Base-by-base conservation (phyloP, 805 yeast genomes). In the Sugiyamaella smithiae region DNA sequence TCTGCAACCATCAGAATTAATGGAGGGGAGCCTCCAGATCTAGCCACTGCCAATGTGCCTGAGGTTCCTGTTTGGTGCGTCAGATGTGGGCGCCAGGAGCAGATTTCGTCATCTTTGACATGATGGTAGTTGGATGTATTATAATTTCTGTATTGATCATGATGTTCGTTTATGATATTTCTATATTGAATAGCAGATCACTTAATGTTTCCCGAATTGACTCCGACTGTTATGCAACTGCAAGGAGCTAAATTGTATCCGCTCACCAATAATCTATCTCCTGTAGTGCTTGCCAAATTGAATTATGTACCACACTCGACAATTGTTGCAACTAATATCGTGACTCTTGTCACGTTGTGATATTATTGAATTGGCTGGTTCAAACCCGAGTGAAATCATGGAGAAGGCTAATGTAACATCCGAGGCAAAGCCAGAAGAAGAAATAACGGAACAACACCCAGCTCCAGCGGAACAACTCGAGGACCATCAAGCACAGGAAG, bases 401-500 rank as follows among this genome's bases (percentile, higher is more conserved):
- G 38, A 35, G 11, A 35, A 35, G 38, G 38, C 22, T 4, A 35
- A 35, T n/a, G 22, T 12, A 14, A 12, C 38, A 9, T 14, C 37
- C 7, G 22, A 35, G 16, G 38, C 22, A 16, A 35, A 29, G 33
- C 16, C 16, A 6, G 33, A 29, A 4, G 33, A 16, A 4, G 33
- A 29, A 29, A n/a, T n/a, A n/a, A n/a, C n/a, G n/a, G 7, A 7
- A 29, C 4, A n/a, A 29, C 16, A 16, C 33, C 5, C 33, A 22
- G 23, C 40, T 14, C 11, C 40, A 35, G 20, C 23, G 8, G 40
- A 4, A 14, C 4, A 12, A 20, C 76, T 71, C 53, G 80, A 75
- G 59, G 81, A n/a, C n/a, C n/a, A n/a, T n/a, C n/a, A 72, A 41
- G 84, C 72, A 50, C 81, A 74, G 49, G 78, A 74, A n/a, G 85